Evolutionary conservation across 352 stramenopile genomes (phyloP), one percentile per base, ranked within the genome.

Genomic region (Globisporangium solare): DNA sequence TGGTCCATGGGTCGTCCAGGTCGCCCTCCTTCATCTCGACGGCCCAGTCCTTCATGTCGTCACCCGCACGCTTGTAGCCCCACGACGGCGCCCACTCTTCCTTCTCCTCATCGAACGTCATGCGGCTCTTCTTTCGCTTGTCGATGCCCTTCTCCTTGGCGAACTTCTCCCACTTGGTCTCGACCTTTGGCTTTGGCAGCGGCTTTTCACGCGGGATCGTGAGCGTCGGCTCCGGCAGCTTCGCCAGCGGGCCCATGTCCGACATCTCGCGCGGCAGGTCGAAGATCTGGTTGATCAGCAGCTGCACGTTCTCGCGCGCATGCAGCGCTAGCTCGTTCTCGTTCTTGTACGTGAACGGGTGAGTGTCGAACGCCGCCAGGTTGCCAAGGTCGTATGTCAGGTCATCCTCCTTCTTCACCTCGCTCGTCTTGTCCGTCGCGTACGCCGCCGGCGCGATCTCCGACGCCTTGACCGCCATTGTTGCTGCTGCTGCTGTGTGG

Each of bases 151-250:
- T 98, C 60, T 98, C 86, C 65, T 97, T 92, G 27, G 97, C 97
- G 73, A 99, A 99, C 67, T 98, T 96, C 76, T 99, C 96, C 97
- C 97, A 99, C 71, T 95, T 98, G 13, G 97, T 99, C 71, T 98
- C 91, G 63, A 95, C 73, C 77, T 98, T 99, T 35, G 80, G 81
- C 68, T 94, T 95, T 1, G 88, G 89, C 53, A 97, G 61, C 31
- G 89, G 89, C 64, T 96, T 97, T 54, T 94, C 85, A 37, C 92
- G 79, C 47, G 91, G 91, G 41, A 97, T 79, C 17, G 74, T 58
- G 27, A 83, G 85, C 59, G 77, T 61, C 11, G 76, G 76, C 39
- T 51, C 66, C 1, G 90, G 88, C 47, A 97, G 74, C 55, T 85
- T 66, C 6, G 88, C 92, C 62, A 98, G 63, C 17, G 94, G 85